Conservation (phyloP, 2,329 filamentous ascomycete genomes). For the Thielaviopsis punctulata region DNA sequence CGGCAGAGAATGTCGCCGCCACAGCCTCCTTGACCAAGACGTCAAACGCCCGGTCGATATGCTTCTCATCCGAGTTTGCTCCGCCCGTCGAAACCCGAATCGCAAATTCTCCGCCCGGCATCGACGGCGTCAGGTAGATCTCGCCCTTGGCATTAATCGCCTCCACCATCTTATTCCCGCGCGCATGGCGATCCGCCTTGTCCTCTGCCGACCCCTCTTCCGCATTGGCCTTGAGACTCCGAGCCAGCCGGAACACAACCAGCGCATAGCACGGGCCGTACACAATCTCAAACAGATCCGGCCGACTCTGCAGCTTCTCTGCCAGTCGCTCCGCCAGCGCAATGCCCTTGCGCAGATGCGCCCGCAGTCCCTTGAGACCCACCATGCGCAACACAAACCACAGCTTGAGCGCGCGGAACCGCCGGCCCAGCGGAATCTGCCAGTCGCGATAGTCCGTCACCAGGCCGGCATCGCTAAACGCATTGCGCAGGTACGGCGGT, state of each 20-base stretch:
- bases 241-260: slow-evolving; percentile 44
- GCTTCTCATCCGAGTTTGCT: slow-evolving; percentile 54
- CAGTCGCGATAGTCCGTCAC: slow-evolving; percentile 95
- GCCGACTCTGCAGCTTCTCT: slow-evolving; percentile 34
- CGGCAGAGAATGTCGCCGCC: background rate
- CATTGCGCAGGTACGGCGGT: slow-evolving; percentile 66
- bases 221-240: slow-evolving; percentile 25
- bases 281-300: slow-evolving; percentile 60
- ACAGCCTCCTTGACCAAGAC: slow-evolving; percentile 30
- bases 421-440: slow-evolving; percentile 82
- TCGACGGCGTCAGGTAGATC: slow-evolving; percentile 67
- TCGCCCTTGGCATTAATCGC: slow-evolving; percentile 54
- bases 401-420: slow-evolving; percentile 79
- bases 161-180: slow-evolving; percentile 64
- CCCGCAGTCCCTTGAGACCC: slow-evolving; percentile 58
- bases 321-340: slow-evolving; percentile 54
- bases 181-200: slow-evolving; percentile 39
- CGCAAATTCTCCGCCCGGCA: slow-evolving; percentile 55
- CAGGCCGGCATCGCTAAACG: slow-evolving; percentile 60
- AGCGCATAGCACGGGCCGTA: slow-evolving; percentile 62
- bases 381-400: slow-evolving; percentile 87
- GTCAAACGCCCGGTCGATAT: slow-evolving; percentile 57
- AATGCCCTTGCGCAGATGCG: slow-evolving; percentile 54
- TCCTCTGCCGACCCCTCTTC: slow-evolving; percentile 13
- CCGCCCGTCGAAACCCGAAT: slow-evolving; percentile 63